Percentiles rank a stretch among this genome's conserved stretches.
phyloP scores from a whole-genome alignment of 805 yeast species.

The Zygosaccharomyces bailii region DNA sequence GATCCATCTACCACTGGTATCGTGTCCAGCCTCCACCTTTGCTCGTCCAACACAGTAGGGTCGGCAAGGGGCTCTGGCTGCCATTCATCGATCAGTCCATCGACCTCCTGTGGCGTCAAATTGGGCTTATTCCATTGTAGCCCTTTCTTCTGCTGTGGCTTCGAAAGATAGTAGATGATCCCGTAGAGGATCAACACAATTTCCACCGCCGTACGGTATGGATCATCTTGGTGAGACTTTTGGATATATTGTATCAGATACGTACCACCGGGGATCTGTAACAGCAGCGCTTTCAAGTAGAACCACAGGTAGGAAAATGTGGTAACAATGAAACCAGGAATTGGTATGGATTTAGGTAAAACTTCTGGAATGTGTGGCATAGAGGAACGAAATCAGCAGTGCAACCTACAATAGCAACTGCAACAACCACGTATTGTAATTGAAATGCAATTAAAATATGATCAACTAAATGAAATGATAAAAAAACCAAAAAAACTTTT shows the following conservation, averaged over 20 bases:
- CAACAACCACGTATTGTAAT: slow-evolving; percentile 1
- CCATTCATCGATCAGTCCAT: slow-evolving; percentile 88
- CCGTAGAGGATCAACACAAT: slow-evolving; percentile 75
- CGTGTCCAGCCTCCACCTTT: slow-evolving; percentile 54
- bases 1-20: slow-evolving; percentile 63
- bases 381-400: slow-evolving; percentile 1
- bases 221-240: slow-evolving; percentile 90
- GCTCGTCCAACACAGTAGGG: slow-evolving; percentile 39
- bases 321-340: slow-evolving; percentile 26
- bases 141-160: slow-evolving; percentile 75
- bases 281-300: slow-evolving; percentile 18
- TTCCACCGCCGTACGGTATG: slow-evolving; percentile 83
- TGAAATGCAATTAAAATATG: background rate
- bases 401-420: background rate
- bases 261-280: slow-evolving; percentile 31
- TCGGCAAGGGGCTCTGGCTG: slow-evolving; percentile 79
- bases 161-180: slow-evolving; percentile 63
- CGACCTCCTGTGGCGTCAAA: slow-evolving; percentile 61
- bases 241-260: slow-evolving; percentile 62
- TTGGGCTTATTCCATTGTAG: slow-evolving; percentile 67
- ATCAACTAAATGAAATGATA: background rate
- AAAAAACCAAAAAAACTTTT: background rate
- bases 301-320: slow-evolving; percentile 27
- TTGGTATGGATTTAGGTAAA: slow-evolving; percentile 31
- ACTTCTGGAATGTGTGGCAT: slow-evolving; percentile 27